Evolutionary conservation across 495 filamentous ascomycete species (phyloP).

Genomic region (Schizothecium vesticola): DNA sequence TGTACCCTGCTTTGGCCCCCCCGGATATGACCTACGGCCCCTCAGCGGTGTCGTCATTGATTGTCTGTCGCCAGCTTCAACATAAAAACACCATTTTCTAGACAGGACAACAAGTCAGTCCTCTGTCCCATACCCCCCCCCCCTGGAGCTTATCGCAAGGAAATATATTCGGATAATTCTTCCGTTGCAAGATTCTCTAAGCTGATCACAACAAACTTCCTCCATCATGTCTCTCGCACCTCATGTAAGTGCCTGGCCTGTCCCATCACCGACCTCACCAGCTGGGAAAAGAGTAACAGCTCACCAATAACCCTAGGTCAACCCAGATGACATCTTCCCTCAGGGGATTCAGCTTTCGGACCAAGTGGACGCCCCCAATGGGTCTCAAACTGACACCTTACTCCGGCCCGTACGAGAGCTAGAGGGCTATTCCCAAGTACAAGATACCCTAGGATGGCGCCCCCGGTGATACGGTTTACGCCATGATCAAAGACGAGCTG

Average conservation of each 20-base stretch:
- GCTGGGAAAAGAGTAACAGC: neutral
- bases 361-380: constrained; percentile 28
- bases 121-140: neutral
- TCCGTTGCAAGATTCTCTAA: neutral
- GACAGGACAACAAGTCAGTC: neutral
- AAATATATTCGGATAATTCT: neutral
- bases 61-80: neutral
- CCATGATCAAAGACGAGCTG: constrained; percentile 67
- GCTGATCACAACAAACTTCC: neutral
- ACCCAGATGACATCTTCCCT: constrained; percentile 57
- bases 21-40: neutral
- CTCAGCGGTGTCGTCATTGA: neutral
- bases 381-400: constrained; percentile 59
- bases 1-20: neutral
- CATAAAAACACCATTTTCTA: neutral
- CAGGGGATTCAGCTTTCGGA: constrained; percentile 39
- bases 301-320: constrained; percentile 38
- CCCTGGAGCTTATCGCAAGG: neutral
- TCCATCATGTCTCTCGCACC: constrained; percentile 23
- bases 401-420: constrained; percentile 55
- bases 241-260: constrained; percentile 16
- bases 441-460: constrained; percentile 57
- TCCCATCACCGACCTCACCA: no score
- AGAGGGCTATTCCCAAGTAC: constrained; percentile 63
- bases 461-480: constrained; percentile 58